Conservation (phyloP, 768 basidiomycete species). For the Boletus sp. region DNA sequence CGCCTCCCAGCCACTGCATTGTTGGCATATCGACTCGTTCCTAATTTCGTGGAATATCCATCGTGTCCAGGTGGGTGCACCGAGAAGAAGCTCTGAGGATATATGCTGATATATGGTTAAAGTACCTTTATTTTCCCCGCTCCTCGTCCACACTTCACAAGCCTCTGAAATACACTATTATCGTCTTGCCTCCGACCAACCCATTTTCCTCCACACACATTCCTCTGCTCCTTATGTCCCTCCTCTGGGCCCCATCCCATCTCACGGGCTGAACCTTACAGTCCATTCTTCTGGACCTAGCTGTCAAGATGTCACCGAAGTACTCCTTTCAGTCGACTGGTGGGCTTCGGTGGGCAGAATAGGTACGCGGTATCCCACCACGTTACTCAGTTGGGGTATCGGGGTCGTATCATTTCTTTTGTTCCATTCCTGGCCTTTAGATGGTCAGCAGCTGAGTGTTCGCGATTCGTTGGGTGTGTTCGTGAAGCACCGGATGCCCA, state of each 20-base stretch:
- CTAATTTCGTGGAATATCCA: constrained; percentile 21
- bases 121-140: constrained; percentile 58
- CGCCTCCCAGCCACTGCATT: constrained; percentile 57
- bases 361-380: constrained; percentile 71
- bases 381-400: constrained; percentile 67
- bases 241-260: constrained; percentile 5
- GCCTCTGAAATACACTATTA: constrained; percentile 66
- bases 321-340: constrained; percentile 68
- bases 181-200: constrained; percentile 38
- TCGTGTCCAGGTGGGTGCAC: constrained; percentile 30
- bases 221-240: constrained; percentile 61
- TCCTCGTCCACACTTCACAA: constrained; percentile 63
- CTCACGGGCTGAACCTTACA: constrained; percentile 48
- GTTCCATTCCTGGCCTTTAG: constrained; percentile 46
- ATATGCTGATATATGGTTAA: constrained; percentile 8
- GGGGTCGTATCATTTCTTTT: constrained; percentile 63
- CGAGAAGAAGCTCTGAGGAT: not conserved
- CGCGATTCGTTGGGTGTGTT: constrained; percentile 48
- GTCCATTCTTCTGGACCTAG: constrained; percentile 53
- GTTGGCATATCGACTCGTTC: constrained; percentile 57
- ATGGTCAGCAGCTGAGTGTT: constrained; percentile 41
- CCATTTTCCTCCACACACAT: constrained; percentile 60
- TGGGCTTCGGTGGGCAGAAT: constrained; percentile 65
- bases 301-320: constrained; percentile 39
- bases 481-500: constrained; percentile 36